Base-by-base conservation (phyloP, 805 yeast genomes). In the Pichia exigua region DNA sequence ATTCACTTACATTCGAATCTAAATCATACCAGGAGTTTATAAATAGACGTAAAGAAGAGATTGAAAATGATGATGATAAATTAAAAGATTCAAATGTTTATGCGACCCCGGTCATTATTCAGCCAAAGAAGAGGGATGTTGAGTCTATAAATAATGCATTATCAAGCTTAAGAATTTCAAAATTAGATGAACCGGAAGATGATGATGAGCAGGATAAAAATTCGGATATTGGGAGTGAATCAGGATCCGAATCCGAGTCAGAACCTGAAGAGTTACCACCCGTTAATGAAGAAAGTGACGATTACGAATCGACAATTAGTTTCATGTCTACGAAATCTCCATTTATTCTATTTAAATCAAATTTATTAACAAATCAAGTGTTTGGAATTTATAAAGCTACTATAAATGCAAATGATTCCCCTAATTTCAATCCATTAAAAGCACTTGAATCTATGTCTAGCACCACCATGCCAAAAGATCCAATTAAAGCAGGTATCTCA, bases 261-360 rank as follows among this genome's bases (percentile, higher is more conserved):
- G 51, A 32, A 24, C 26, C 47, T 15, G 53, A 48, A 17, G 26
- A 17, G 4, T 18, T 38, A 5, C 3, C 39, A 18, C n/a, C 27
- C 11, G 11, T 44, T 2, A 28, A 24, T 2, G 52, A 51, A 35
- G 5, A 22, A 12, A 49, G 35, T 13, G 35, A 46, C 11, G 17
- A 68, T 61, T 51, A 51, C 18, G 74, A 64, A 35, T 61, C 69
- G 24, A 65, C 67, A 27, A 66, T 74, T 39, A 76, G 84, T 60
- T 80, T 75, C 60, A 61, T 85, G 54, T 80, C 84, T 51, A 82
- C 92, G 0, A 79, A 81, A 58, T 82, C 95, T 0, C 90, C 97
- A 0, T 79, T 69, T 49, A 73, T 87, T 1, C 69, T 78, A 42
- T 83, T 84, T 63, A 72, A 75, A 52, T 78, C 88, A 0, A 52